phyloP scores from a whole-genome alignment of 306 rosid species.

The Alnus rubra region DNA sequence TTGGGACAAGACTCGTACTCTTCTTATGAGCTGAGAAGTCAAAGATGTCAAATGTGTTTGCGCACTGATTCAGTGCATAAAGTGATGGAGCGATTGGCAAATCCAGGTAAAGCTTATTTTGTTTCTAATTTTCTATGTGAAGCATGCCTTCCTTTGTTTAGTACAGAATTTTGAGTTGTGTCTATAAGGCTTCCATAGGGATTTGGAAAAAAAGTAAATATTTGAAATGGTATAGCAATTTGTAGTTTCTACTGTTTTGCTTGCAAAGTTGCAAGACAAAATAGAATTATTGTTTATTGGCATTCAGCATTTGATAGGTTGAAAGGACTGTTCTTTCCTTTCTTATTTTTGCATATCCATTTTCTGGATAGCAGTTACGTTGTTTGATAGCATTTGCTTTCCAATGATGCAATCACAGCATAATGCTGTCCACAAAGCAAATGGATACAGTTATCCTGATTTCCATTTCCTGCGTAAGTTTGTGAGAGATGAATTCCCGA shows the following conservation, averaged over 20 bases:
- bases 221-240: background rate
- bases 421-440: conserved; percentile 1
- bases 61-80: conserved; percentile 85
- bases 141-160: conserved; percentile 9
- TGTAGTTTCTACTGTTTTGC: background rate
- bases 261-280: background rate
- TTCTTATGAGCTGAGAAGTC: conserved; percentile 72
- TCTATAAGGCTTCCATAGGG: background rate
- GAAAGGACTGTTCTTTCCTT: background rate
- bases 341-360: background rate
- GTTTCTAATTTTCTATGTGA: background rate
- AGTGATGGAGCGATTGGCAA: conserved; percentile 96
- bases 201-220: background rate
- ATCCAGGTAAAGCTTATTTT: conserved; percentile 55
- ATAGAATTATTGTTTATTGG: background rate
- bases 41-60: conserved; percentile 97
- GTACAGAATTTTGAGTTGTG: background rate
- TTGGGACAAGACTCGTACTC: conserved; percentile 74
- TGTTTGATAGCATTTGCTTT: background rate
- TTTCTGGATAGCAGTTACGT: background rate
- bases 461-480: background rate
- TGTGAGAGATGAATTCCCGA: background rate
- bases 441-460: background rate
- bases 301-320: background rate
- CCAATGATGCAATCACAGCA: background rate